These are phyloP conservation scores for Pontederia crassipes DNA, from an alignment of 176 grass and related monocot genomes.

Conservation along the genomic window DNA sequence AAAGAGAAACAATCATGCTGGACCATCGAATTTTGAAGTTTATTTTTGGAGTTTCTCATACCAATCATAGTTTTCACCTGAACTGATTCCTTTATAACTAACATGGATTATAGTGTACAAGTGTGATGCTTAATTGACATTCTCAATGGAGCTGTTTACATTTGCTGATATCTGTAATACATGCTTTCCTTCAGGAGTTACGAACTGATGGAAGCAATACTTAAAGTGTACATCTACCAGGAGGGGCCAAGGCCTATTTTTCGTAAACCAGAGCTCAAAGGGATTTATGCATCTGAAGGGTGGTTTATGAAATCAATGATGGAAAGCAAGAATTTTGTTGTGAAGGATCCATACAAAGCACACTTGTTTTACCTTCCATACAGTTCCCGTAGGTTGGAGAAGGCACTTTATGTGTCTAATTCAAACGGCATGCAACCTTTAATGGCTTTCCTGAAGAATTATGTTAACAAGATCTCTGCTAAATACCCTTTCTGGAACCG, in stretches of 20 bases:
- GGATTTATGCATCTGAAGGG: neutral
- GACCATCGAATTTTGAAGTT: no score
- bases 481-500: conserved; percentile 2
- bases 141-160: neutral
- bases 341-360: conserved; percentile 1
- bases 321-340: neutral
- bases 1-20: no score
- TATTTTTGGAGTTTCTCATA: no score
- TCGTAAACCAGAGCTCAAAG: neutral
- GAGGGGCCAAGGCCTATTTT: neutral
- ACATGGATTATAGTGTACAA: no score
- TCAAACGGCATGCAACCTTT: neutral
- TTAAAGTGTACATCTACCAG: neutral
- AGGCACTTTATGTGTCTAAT: neutral
- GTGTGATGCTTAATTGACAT: neutral
- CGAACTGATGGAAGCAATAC: neutral
- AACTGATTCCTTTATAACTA: no score
- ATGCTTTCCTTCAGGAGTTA: neutral
- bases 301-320: neutral
- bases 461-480: conserved; percentile 1
- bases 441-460: conserved; percentile 1
- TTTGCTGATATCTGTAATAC: neutral
- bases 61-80: no score
- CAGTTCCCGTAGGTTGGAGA: neutral
- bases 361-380: conserved; percentile 1